These are phyloP conservation scores for Pichia occidentalis DNA, from an alignment of 805 yeast species.

Conservation along the genomic window DNA sequence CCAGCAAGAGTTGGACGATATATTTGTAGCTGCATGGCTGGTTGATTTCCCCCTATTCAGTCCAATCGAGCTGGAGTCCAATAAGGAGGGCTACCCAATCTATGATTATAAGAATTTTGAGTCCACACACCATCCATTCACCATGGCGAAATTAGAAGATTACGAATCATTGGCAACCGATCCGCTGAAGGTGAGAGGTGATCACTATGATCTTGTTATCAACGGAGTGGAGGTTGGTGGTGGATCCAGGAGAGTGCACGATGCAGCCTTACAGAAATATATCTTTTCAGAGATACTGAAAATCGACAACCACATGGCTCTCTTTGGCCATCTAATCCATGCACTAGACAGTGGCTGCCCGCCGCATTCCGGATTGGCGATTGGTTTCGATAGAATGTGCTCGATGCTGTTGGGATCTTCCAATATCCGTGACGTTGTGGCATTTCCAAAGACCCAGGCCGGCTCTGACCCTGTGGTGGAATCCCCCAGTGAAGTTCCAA, in stretches of 20 bases:
- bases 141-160: conserved; percentile 77
- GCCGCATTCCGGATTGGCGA: conserved; percentile 96
- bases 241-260: conserved; percentile 93
- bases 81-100: conserved; percentile 42
- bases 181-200: conserved; percentile 71
- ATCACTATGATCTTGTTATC: conserved; percentile 88
- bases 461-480: conserved; percentile 87
- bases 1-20: conserved; percentile 21
- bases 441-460: conserved; percentile 88
- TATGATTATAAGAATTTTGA: conserved; percentile 45
- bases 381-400: conserved; percentile 89
- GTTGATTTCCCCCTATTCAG: conserved; percentile 89
- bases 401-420: conserved; percentile 78
- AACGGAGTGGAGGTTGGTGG: conserved; percentile 98
- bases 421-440: conserved; percentile 87
- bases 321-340: conserved; percentile 79
- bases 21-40: conserved; percentile 74
- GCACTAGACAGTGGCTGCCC: conserved; percentile 93
- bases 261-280: conserved; percentile 66
- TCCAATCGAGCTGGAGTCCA: conserved; percentile 46
- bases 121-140: conserved; percentile 96
- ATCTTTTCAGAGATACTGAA: conserved; percentile 60
- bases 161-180: conserved; percentile 45
- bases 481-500: conserved; percentile 66
- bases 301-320: conserved; percentile 48